Evolutionary conservation across 2,329 filamentous ascomycete genomes (phyloP).

Genomic region (Epichloe gansuensis): DNA sequence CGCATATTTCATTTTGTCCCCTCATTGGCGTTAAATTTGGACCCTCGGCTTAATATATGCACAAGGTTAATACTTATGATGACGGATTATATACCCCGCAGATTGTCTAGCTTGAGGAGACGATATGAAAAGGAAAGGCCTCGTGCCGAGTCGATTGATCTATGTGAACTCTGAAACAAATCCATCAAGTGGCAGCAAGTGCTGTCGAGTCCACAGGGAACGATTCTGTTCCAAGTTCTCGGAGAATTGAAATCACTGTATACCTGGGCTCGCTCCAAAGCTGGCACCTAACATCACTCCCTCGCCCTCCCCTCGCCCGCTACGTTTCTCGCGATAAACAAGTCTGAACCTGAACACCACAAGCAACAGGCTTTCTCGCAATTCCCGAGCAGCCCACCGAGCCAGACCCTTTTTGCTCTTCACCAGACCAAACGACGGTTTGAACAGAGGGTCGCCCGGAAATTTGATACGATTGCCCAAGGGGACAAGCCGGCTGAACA

Average conservation of each 20-base stretch:
- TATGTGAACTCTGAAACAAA: background rate
- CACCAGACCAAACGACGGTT: slow-evolving; percentile 19
- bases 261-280: background rate
- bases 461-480: background rate
- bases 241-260: background rate
- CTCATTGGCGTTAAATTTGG: background rate
- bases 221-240: background rate
- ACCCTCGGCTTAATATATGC: background rate
- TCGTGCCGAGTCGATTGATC: background rate
- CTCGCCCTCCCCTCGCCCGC: background rate
- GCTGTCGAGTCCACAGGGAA: background rate
- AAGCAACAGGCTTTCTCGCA: background rate
- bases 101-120: background rate
- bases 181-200: background rate
- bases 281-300: background rate
- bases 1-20: background rate
- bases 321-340: slow-evolving; percentile 1
- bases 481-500: background rate
- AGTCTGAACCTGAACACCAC: slow-evolving; percentile 1
- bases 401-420: slow-evolving; percentile 5
- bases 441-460: slow-evolving; percentile 10
- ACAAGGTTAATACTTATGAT: background rate
- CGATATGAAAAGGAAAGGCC: background rate
- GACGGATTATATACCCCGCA: no score
- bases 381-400: background rate